These are phyloP conservation scores for Solanum dulcamara DNA, from an alignment of 257 asterid species.

Conservation along the genomic window DNA sequence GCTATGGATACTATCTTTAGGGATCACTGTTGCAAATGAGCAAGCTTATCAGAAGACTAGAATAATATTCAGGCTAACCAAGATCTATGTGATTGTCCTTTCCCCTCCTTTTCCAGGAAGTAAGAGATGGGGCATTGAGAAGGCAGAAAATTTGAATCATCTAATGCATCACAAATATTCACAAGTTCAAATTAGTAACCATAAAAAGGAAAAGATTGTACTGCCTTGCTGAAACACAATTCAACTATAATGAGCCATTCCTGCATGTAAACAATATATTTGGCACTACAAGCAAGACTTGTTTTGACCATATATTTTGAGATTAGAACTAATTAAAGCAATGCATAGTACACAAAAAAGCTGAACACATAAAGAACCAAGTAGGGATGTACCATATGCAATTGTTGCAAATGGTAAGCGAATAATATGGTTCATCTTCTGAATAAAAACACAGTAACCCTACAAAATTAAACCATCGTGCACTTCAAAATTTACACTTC, in stretches of 20 bases:
- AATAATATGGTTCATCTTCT: conserved; percentile 84
- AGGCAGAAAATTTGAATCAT: neutral
- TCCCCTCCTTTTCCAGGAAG: neutral
- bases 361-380: neutral
- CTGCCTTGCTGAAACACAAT: neutral
- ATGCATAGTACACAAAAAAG: neutral
- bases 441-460: conserved; percentile 97
- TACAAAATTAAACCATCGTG: conserved; percentile 16
- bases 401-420: conserved; percentile 81
- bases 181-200: neutral
- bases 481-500: neutral
- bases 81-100: neutral
- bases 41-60: neutral
- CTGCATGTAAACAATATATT: neutral
- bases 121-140: neutral
- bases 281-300: neutral
- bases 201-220: neutral
- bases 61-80: neutral
- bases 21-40: neutral
- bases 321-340: neutral
- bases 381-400: conserved; percentile 56
- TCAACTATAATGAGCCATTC: neutral
- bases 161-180: neutral
- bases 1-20: neutral
- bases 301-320: neutral